Evolutionary conservation across 2,329 filamentous ascomycete species (phyloP), one percentile per base, ranked within the genome.

Genomic region (Rhinocladiella similis): DNA sequence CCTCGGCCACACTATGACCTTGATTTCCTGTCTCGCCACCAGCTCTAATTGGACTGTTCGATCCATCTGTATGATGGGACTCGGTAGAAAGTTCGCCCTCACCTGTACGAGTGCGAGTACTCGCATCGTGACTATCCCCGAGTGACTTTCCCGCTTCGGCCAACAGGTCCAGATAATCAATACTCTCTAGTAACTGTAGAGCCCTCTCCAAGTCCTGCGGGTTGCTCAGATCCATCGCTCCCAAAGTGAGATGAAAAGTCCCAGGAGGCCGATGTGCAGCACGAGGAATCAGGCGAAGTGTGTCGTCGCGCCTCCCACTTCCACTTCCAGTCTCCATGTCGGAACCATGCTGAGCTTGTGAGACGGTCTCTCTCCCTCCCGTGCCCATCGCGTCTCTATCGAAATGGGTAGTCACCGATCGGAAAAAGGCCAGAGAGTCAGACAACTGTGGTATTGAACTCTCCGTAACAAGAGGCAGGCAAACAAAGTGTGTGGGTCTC

Each of bases 221-320:
- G 2, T 75, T 77, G 2, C 77, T 72, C 9, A 96, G 80, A 62
- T 82, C 87, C 88, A 97, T 92, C 1, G 95, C 89, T 0, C 91
- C 92, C 0, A 97, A 78, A 0, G 92, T 97, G 2, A 96, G 76
- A 72, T 97, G 93, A 47, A 97, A 73, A 1, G 91, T 91, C 0
- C 90, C 89, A 0, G 90, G 73, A 0, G 91, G 91, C 25, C 91
- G 79, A 49, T 96, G 75, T 1, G 91, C 90, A 53, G 81, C 81
- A 29, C 77, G 69, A 0, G 89, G 88, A 9, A 93, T 74, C 5
- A 77, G 76, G 13, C 61, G 51, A 5, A 65, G 43, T 27, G 36
- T 45, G 16, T 49, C n/a, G 22, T 45, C 46, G 2, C n/a, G 22
- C 4, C 20, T 27, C n/a, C 10, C 22, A 13, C n/a, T 46, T 14